These are phyloP conservation scores for Neonectria hederae DNA, from an alignment of 2,329 filamentous ascomycete species.

Conservation along the genomic window DNA sequence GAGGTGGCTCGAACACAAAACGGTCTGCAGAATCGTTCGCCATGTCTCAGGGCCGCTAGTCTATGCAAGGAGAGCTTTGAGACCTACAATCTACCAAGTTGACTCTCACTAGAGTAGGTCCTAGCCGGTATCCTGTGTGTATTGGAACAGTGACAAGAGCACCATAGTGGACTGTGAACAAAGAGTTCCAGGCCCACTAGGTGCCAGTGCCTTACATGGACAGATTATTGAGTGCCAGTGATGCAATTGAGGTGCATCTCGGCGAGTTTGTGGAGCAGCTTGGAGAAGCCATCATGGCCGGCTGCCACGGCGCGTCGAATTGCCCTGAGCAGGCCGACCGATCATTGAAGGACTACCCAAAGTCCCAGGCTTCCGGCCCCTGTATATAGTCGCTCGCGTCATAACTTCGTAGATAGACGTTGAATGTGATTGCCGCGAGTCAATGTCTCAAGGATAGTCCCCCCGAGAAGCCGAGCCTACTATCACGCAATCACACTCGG, in stretches of 20 bases:
- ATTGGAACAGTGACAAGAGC: background rate
- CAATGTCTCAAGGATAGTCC: constrained; percentile 12
- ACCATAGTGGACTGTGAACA: background rate
- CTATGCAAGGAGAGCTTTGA: background rate
- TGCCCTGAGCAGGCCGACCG: background rate
- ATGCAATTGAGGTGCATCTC: background rate
- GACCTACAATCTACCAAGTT: background rate
- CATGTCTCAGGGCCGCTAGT: background rate
- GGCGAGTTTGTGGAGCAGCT: background rate
- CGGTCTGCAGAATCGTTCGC: background rate
- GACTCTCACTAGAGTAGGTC: background rate
- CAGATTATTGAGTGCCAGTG: background rate
- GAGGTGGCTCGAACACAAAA: background rate
- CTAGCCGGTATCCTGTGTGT: background rate
- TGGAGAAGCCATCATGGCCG: too few relatives aligned
- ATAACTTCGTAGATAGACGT: background rate
- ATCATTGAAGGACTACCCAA: background rate
- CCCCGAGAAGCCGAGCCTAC: constrained; percentile 9
- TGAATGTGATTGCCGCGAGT: constrained; percentile 1
- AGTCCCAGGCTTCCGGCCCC: background rate
- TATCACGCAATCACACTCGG: background rate
- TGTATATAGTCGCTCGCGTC: background rate
- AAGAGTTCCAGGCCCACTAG: background rate
- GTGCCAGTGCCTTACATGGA: background rate
- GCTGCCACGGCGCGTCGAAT: background rate